These are phyloP conservation scores for Prunus dulcis DNA, from an alignment of 306 rosid genomes.

Conservation along the genomic window DNA sequence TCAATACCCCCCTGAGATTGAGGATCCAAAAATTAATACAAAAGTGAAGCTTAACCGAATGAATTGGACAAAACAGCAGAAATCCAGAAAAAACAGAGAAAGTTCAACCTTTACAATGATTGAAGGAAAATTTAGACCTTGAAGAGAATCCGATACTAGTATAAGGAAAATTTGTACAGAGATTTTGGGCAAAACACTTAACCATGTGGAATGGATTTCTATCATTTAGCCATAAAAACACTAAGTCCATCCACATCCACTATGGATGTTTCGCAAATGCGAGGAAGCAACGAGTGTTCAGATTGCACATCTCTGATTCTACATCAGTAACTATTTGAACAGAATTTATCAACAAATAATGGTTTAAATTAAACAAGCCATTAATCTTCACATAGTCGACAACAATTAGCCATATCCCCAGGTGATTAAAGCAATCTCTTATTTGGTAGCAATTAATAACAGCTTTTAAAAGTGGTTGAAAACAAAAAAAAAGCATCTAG, in stretches of 20 bases:
- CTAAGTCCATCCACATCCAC: background rate
- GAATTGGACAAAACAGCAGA: background rate
- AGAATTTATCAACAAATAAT: no score
- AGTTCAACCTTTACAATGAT: background rate
- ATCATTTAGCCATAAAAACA: background rate
- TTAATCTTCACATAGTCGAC: no score
- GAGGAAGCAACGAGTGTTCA: background rate
- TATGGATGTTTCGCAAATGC: background rate
- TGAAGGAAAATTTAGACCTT: background rate
- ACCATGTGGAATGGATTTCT: background rate
- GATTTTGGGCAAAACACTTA: background rate
- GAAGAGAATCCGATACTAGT: background rate
- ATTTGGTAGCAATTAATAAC: background rate
- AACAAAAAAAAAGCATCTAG: background rate
- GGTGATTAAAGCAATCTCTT: background rate
- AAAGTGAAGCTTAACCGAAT: conserved; percentile 14
- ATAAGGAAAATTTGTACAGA: background rate
- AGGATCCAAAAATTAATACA: conserved; percentile 10
- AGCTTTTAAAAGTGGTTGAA: background rate
- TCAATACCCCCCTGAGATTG: conserved; percentile 82
- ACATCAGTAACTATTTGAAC: no score
- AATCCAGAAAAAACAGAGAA: background rate
- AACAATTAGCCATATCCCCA: background rate
- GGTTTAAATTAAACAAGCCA: no score
- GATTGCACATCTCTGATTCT: no score